phyloP scores from a whole-genome alignment of 2,329 filamentous ascomycete species.

The Fusarium marasasianum region DNA sequence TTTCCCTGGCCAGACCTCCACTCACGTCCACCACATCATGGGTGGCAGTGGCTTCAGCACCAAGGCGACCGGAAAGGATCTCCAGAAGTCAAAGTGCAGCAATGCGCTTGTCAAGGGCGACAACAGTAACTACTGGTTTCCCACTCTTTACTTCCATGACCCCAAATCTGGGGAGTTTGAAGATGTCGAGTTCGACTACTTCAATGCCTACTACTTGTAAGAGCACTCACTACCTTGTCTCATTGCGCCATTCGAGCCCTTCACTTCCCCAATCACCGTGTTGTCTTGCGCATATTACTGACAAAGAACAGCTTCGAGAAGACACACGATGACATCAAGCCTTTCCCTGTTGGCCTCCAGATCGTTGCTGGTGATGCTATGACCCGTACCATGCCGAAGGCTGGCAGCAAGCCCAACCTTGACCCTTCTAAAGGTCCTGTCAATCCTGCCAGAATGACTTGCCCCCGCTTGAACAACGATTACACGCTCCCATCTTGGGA shows the following conservation, averaged over 20 bases:
- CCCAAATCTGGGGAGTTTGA: conserved; percentile 70
- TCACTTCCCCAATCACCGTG: background rate
- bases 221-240: conserved; percentile 27
- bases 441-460: conserved; percentile 68
- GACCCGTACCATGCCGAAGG: conserved; percentile 65
- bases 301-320: conserved; percentile 61
- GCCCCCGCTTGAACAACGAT: conserved; percentile 61
- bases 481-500: conserved; percentile 63
- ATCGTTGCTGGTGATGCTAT: conserved; percentile 74
- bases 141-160: conserved; percentile 74
- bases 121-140: conserved; percentile 81
- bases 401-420: conserved; percentile 59
- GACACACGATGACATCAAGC: conserved; percentile 71
- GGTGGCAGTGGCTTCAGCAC: conserved; percentile 75
- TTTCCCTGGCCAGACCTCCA: conserved; percentile 64
- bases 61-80: conserved; percentile 67
- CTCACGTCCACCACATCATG: conserved; percentile 76
- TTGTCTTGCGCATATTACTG: conserved; percentile 7
- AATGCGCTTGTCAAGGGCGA: conserved; percentile 75
- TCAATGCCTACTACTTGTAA: conserved; percentile 81
- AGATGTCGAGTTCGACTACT: conserved; percentile 74
- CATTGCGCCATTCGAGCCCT: background rate
- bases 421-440: conserved; percentile 62
- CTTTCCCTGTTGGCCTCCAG: conserved; percentile 76
- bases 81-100: conserved; percentile 72